Evolutionary conservation across 306 rosid species (phyloP), one percentile per base, ranked within the genome.

Genomic region (Quillaja saponaria): DNA sequence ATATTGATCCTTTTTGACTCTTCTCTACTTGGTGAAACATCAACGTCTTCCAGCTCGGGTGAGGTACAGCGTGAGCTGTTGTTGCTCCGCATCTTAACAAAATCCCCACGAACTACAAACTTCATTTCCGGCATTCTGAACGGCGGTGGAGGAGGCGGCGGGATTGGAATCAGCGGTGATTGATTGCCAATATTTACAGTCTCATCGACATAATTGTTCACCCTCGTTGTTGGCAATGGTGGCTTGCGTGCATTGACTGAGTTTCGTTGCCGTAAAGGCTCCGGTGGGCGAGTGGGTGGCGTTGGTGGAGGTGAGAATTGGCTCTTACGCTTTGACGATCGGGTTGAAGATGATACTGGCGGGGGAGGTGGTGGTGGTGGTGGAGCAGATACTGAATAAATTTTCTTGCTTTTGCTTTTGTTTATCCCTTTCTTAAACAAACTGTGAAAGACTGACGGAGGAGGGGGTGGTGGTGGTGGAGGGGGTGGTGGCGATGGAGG

Each of bases 381-480:
- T 4, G 83, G 67, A 0, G 64, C 7, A 6, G 85, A 49, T 3
- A 82, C 81, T 0, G 95, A 84, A 34, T 89, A 87, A 18, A 85
- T 69, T 75, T 81, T 81, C 81, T 81, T 89, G 52, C 54, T 80
- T 74, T 83, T 86, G 69, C 71, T n/a, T n/a, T n/a, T n/a, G n/a
- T n/a, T 68, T 10, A 6, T 68, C 8, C 89, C 80, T 49, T 86
- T 92, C 55, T 82, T 72, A 64, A 92, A 89, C 18, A 87, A 52
- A 62, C 56, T 80, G 1, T 85, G 87, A 46, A 92, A 83, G 8
- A 86, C 76, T 0, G 99, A 92, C 3, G 90, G 70, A 0, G 83
- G 90, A 0, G 87, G 90, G 0, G 94, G 88, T 0, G 82, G 95
- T 0, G 90, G 96, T 0, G 97, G 97, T 0, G 95, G 96, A 0